Evolutionary conservation across 352 stramenopile genomes (phyloP).

Genomic region (Peronospora farinosa): DNA sequence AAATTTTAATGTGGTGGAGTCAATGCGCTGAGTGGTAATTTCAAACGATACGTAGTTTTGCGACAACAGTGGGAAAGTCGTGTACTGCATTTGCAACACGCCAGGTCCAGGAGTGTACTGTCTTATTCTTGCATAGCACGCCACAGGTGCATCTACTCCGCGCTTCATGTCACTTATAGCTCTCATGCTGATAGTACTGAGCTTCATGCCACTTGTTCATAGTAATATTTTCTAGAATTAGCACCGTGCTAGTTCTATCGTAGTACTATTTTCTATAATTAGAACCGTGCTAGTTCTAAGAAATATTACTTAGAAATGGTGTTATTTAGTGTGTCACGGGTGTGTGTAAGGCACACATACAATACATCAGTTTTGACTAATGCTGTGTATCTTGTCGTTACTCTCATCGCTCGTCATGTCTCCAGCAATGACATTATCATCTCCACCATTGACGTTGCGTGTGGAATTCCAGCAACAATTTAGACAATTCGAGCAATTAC

Average conservation of each 20-base stretch:
- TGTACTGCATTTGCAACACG: conserved; percentile 62
- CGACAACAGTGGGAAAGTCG: conserved; percentile 43
- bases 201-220: too few species aligned
- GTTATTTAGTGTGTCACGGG: conserved; percentile 4
- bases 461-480: conserved; percentile 38
- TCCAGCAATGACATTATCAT: conserved; percentile 14
- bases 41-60: conserved; percentile 22
- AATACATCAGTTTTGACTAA: conserved; percentile 4
- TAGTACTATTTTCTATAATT: too few species aligned
- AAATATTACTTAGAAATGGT: background rate
- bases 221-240: too few species aligned
- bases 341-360: background rate
- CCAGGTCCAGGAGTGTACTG: conserved; percentile 23
- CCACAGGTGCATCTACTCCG: too few species aligned
- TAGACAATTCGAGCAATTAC: conserved; percentile 13
- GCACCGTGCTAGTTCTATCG: too few species aligned
- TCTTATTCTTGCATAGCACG: conserved; percentile 33
- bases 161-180: conserved; percentile 49
- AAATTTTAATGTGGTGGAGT: conserved; percentile 18
- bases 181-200: conserved; percentile 48
- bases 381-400: conserved; percentile 18
- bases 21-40: conserved; percentile 11
- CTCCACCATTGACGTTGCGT: conserved; percentile 17
- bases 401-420: conserved; percentile 7
- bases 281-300: too few species aligned